phyloP scores from a whole-genome alignment of 1,284 basidiomycete species.

The Irpex sp. region DNA sequence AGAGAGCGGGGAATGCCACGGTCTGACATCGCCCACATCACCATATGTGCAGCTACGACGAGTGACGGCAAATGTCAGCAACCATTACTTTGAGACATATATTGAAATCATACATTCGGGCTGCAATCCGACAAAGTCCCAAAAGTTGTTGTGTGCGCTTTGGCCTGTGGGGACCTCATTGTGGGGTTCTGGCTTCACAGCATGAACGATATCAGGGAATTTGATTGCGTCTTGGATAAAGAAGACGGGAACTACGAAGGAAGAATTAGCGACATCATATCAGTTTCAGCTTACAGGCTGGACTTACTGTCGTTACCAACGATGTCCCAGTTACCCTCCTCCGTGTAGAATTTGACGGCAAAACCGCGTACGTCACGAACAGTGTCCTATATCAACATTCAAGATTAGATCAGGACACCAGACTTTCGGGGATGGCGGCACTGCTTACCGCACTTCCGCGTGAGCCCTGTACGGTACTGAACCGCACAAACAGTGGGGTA shows the following conservation, averaged over 20 bases:
- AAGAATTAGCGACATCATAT: conserved; percentile 25
- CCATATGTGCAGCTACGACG: conserved; percentile 67
- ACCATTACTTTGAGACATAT: background rate
- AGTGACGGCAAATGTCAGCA: conserved; percentile 7
- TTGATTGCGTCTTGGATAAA: conserved; percentile 85
- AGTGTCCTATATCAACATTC: conserved; percentile 50
- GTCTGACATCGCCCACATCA: conserved; percentile 84
- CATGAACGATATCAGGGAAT: conserved; percentile 81
- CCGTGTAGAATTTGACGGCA: conserved; percentile 77
- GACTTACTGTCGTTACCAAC: conserved; percentile 59
- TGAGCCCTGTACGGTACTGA: conserved; percentile 79
- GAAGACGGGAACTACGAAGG: conserved; percentile 61
- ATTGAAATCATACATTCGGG: conserved; percentile 44
- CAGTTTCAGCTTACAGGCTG: no score
- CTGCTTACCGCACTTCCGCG: conserved; percentile 62
- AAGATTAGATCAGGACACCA: background rate
- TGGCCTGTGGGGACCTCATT: conserved; percentile 68
- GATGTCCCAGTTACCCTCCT: conserved; percentile 81
- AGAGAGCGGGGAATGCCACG: conserved; percentile 77
- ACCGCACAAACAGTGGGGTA: conserved; percentile 77
- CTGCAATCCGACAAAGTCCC: conserved; percentile 73
- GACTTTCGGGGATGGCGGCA: conserved; percentile 1
- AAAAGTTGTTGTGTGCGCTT: conserved; percentile 79
- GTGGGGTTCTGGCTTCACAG: conserved; percentile 78
- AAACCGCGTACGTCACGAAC: conserved; percentile 86